phyloP scores from a whole-genome alignment of 176 grass and related monocot genomes.

The Rhipidocladum racemiflorum region DNA sequence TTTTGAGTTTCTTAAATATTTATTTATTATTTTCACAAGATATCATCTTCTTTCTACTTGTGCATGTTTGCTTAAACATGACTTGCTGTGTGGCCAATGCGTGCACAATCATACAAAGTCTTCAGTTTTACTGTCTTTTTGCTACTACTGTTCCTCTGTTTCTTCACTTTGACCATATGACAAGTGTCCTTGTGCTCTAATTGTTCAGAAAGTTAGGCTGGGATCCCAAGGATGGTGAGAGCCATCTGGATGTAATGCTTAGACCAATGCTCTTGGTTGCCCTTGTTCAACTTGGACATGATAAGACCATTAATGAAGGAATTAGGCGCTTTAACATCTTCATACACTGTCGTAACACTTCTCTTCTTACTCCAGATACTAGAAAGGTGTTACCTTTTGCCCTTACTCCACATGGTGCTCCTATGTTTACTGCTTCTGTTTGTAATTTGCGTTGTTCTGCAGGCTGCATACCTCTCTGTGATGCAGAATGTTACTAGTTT shows the following conservation, averaged over 20 bases:
- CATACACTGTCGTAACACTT: slow-evolving; percentile 53
- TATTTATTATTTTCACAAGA: not conserved
- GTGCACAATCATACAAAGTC: not conserved
- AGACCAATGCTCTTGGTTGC: slow-evolving; percentile 65
- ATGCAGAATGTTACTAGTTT: slow-evolving; percentile 64
- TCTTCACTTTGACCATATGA: not conserved
- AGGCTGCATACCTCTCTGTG: slow-evolving; percentile 78
- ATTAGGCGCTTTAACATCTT: slow-evolving; percentile 61
- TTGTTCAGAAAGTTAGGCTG: slow-evolving; percentile 81
- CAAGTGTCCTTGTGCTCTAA: not conserved
- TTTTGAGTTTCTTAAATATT: slow-evolving; percentile 15
- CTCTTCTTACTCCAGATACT: slow-evolving; percentile 69
- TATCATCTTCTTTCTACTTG: slow-evolving; percentile 8
- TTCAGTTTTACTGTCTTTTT: not conserved
- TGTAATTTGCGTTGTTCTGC: slow-evolving; percentile 34
- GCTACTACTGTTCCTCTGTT: not conserved
- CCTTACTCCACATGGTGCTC: slow-evolving; percentile 7
- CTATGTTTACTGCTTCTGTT: not conserved
- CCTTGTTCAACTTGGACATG: slow-evolving; percentile 65
- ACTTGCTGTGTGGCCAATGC: not conserved
- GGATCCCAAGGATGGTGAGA: slow-evolving; percentile 64
- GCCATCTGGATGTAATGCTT: slow-evolving; percentile 69
- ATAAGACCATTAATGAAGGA: slow-evolving; percentile 69
- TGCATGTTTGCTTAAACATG: not conserved
- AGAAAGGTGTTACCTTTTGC: slow-evolving; percentile 61